phyloP scores from a whole-genome alignment of 768 basidiomycete genomes.

The Auricularia sp. region DNA sequence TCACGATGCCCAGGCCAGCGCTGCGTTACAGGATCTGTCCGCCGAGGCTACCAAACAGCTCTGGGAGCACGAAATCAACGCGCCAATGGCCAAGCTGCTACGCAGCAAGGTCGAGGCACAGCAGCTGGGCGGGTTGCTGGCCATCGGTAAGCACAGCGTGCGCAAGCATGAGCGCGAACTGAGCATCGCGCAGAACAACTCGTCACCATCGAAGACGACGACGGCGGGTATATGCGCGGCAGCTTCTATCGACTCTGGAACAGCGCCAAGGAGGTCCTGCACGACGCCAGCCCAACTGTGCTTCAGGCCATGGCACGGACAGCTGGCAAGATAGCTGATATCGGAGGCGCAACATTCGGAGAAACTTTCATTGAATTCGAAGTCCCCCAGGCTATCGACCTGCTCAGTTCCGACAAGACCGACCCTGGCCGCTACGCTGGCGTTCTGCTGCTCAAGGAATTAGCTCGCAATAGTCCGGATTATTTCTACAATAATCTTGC shows the following conservation, averaged over 20 bases:
- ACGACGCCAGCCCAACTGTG: conserved; percentile 82
- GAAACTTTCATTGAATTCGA: conserved; percentile 86
- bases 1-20: conserved; percentile 44
- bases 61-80: conserved; percentile 80
- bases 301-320: conserved; percentile 94
- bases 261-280: conserved; percentile 87
- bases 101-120: conserved; percentile 71
- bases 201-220: conserved; percentile 66
- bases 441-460: conserved; percentile 86
- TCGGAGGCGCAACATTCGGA: conserved; percentile 74
- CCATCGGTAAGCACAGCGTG: conserved; percentile 53
- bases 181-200: conserved; percentile 47
- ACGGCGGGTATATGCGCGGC: conserved; percentile 60
- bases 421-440: conserved; percentile 88
- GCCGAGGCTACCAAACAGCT: conserved; percentile 71
- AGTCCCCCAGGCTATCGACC: conserved; percentile 71
- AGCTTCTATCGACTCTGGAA: conserved; percentile 82
- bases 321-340: conserved; percentile 74
- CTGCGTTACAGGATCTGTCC: conserved; percentile 67
- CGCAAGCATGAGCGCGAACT: neutral
- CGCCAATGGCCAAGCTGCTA: conserved; percentile 68
- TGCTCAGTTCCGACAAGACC: conserved; percentile 57
- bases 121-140: conserved; percentile 76
- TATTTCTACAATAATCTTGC: conserved; percentile 85
- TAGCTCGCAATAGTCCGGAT: conserved; percentile 78